Base-by-base conservation (phyloP, 2,329 filamentous ascomycete genomes). In the Dactylellina leptospora region DNA sequence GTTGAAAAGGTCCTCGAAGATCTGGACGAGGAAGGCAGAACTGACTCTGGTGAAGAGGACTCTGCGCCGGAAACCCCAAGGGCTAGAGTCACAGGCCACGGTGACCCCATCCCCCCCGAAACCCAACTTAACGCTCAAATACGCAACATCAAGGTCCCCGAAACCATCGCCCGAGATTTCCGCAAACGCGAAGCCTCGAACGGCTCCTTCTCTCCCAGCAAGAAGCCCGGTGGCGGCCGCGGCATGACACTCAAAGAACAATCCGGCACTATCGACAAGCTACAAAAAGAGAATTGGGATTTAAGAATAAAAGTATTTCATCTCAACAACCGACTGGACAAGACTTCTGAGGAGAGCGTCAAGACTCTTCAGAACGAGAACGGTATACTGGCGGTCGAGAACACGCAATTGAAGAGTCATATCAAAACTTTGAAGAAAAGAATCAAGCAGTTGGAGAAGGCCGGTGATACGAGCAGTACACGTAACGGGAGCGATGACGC, bases 311-410 rank as follows among this genome's bases (percentile, higher is more conserved):
- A 96, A 79, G 95, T 97, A 75, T 96, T 97, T 84, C 99, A 97
- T 78, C 85, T 99, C 51, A 96, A 93, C 77, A 91, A 97, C 79
- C 90, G 93, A 1, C 82, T 99, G 18, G 92, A 96, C 80, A 95
- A 93, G 78, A 86, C 96, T 42, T 97, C 93, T 1, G 93, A 97
- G 79, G 93, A 97, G 81, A 92, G 93, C 74, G 89, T 99, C 79
- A 96, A 96, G 81, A 93, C 97, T 79, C 96, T 97, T 89, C 96
- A 97, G 76, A 92, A 92, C 45, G 93, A 97, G 80, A 99, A 97
- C 77, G 93, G 97, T 3, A 92, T 97, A 78, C 85, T 97, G 51
- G 95, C 96, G 80, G 96, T 93, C 0, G 91, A 91, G 72, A 86
- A 97, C 45, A 88, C 93, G 2, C 91, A 95, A 33, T 85, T 95